Conservation (phyloP, 345 rosid genomes). For the Salix purpurea region DNA sequence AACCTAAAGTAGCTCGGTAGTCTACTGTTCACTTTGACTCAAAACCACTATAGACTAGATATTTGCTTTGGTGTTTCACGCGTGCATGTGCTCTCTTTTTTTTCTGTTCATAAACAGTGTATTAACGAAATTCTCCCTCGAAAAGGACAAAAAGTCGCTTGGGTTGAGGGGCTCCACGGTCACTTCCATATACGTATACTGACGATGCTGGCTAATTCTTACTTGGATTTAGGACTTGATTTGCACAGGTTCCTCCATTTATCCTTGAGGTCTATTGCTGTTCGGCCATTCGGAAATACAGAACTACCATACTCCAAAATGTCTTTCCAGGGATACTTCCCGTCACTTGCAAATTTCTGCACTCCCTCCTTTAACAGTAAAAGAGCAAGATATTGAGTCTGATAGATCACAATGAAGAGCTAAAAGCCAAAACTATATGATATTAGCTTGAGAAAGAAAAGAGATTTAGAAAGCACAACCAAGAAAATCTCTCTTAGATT, state of each 20-base stretch:
- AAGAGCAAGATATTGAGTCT: background rate
- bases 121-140: no score
- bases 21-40: no score
- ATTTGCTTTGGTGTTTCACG: no score
- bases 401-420: background rate
- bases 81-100: no score
- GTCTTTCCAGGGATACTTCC: conserved; percentile 35
- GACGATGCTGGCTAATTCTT: conserved; percentile 7
- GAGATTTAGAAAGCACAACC: background rate
- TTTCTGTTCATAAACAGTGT: no score
- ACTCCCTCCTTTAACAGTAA: conserved; percentile 38
- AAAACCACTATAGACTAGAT: no score
- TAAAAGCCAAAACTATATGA: background rate
- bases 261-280: conserved; percentile 39
- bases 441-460: background rate
- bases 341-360: conserved; percentile 22
- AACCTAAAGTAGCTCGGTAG: no score
- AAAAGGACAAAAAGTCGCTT: no score
- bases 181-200: background rate
- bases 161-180: no score
- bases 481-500: background rate
- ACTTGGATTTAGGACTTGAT: conserved; percentile 25
- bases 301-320: conserved; percentile 36
- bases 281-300: conserved; percentile 24
- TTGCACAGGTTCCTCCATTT: conserved; percentile 50